Evolutionary conservation across 257 asterid species (phyloP).

Genomic region (Forsythia viridissima): DNA sequence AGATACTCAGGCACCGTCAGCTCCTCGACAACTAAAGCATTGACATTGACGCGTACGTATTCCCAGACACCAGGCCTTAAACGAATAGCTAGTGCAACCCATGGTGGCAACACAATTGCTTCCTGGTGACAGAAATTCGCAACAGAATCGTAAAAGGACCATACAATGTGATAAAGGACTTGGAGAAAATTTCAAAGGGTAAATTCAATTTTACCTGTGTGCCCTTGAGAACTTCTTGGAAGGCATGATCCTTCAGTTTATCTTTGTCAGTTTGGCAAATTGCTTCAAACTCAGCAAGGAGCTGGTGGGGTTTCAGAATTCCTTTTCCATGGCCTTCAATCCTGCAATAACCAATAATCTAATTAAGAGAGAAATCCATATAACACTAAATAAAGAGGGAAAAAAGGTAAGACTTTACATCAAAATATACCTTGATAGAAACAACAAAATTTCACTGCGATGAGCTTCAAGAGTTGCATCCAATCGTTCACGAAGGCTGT

Average conservation of each 20-base stretch:
- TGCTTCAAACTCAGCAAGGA: constrained; percentile 76
- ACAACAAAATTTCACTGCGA: constrained; percentile 69
- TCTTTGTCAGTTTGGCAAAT: constrained; percentile 47
- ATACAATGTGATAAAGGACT: not conserved
- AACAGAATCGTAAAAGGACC: not conserved
- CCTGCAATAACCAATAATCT: constrained; percentile 37
- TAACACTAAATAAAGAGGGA: not conserved
- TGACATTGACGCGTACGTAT: constrained; percentile 70
- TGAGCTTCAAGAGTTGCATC: constrained; percentile 84
- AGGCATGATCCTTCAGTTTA: constrained; percentile 68
- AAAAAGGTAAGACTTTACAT: not conserved
- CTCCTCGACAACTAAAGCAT: constrained; percentile 70
- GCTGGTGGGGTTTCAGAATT: constrained; percentile 83
- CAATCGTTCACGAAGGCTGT: constrained; percentile 90
- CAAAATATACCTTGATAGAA: constrained; percentile 55
- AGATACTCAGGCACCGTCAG: constrained; percentile 79
- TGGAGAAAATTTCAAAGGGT: not conserved
- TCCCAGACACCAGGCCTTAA: constrained; percentile 97
- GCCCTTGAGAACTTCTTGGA: constrained; percentile 67
- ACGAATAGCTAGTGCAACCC: constrained; percentile 98
- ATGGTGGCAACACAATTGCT: constrained; percentile 84
- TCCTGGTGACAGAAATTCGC: constrained; percentile 40
- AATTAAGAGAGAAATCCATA: not conserved
- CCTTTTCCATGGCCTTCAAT: constrained; percentile 86
- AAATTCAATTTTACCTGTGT: constrained; percentile 54